A percentile compares a stretch with the other conserved stretches of the same genome.
phyloP scores from a whole-genome alignment of 768 basidiomycete genomes.

The Panaeolus papilionaceus region DNA sequence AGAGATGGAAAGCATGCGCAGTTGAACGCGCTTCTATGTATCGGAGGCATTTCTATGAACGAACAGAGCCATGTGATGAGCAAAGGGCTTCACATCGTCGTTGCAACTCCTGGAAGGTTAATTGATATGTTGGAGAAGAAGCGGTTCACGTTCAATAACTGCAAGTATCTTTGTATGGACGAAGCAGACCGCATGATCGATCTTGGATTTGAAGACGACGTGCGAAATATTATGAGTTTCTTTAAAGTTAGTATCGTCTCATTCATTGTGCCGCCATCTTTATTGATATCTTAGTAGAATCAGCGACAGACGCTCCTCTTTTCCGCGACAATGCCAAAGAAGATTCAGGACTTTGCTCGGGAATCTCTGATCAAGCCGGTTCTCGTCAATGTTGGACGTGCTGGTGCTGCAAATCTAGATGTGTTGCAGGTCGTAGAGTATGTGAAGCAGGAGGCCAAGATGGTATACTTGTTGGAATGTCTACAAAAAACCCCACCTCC shows the following conservation, averaged over 20 bases:
- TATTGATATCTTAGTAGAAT: slow-evolving; percentile 53
- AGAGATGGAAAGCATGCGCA: slow-evolving; percentile 83
- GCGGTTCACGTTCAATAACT: slow-evolving; percentile 89
- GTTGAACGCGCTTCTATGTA: slow-evolving; percentile 89
- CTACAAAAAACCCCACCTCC: slow-evolving; percentile 98
- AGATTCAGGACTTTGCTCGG: slow-evolving; percentile 98
- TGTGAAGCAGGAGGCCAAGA: slow-evolving; percentile 99
- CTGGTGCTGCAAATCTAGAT: slow-evolving; percentile 96
- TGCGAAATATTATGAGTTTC: slow-evolving; percentile 98
- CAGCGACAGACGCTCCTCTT: slow-evolving; percentile 97
- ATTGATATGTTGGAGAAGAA: slow-evolving; percentile 99
- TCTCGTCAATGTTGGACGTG: slow-evolving; percentile 96
- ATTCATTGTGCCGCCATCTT: background rate
- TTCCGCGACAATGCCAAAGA: slow-evolving; percentile 98
- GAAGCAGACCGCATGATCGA: slow-evolving; percentile 99
- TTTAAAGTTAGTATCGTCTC: slow-evolving; percentile 73
- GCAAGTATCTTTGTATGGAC: slow-evolving; percentile 98
- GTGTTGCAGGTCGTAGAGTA: slow-evolving; percentile 98
- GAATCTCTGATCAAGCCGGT: slow-evolving; percentile 95
- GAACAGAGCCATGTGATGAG: slow-evolving; percentile 93
- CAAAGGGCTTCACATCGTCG: slow-evolving; percentile 94
- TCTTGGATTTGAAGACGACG: slow-evolving; percentile 98
- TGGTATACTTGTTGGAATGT: slow-evolving; percentile 98
- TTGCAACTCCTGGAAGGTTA: slow-evolving; percentile 94
- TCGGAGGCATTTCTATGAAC: slow-evolving; percentile 97